Evolutionary conservation across 208 protist genomes (phyloP).

Genomic region (Trypanosoma lewisi): DNA sequence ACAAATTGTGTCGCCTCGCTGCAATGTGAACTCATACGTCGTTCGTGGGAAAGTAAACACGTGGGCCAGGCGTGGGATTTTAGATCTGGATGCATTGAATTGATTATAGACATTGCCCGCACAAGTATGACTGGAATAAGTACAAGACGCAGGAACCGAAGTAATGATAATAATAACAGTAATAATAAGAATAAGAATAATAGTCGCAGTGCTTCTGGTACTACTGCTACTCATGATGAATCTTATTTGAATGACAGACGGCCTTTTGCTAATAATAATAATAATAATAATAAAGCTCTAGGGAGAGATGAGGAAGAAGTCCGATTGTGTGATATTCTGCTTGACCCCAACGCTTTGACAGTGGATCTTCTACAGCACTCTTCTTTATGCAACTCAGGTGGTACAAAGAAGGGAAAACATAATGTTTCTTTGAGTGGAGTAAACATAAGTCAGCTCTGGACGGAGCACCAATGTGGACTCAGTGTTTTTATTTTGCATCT

Average conservation of each 20-base stretch:
- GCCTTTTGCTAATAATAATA: too few species aligned
- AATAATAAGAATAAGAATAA: too few species aligned
- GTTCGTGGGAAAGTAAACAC: slow-evolving; percentile 33
- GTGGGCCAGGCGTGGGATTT: slow-evolving; percentile 24
- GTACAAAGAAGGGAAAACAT: neutral
- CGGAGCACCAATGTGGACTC: slow-evolving; percentile 36
- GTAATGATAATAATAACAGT: neutral
- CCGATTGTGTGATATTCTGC: slow-evolving; percentile 24
- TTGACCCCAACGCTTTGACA: slow-evolving; percentile 23
- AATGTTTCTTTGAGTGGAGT: neutral
- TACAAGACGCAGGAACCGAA: slow-evolving; percentile 3
- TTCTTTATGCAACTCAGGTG: neutral
- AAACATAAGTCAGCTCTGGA: slow-evolving; percentile 26
- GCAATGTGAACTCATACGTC: slow-evolving; percentile 47
- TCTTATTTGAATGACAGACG: neutral
- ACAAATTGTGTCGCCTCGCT: slow-evolving; percentile 30
- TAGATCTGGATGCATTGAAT: slow-evolving; percentile 17
- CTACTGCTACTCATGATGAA: too few species aligned
- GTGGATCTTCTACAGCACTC: slow-evolving; percentile 11
- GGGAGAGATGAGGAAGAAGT: neutral
- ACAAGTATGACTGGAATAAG: slow-evolving; percentile 19
- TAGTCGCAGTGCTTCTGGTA: too few species aligned
- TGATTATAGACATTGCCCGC: slow-evolving; percentile 25
- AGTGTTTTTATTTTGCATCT: slow-evolving; percentile 56
- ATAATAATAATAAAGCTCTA: too few species aligned